Percentiles rank a stretch among this genome's conserved stretches.
These are phyloP conservation scores for Solanum lignicaule DNA, from an alignment of 257 asterid genomes.

Conservation along the genomic window DNA sequence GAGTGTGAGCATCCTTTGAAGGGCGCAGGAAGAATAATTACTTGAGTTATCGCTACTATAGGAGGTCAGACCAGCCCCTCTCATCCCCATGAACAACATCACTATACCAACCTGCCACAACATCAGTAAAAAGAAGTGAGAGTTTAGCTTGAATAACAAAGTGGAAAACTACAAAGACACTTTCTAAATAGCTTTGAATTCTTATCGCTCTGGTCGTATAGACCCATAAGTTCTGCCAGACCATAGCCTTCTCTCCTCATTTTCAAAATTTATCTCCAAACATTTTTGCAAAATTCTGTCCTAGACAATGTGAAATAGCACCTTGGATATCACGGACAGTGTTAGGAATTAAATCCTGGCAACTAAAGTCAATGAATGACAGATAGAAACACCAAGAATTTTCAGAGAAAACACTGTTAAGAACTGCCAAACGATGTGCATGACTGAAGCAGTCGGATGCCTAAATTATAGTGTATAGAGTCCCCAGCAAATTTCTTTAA, in stretches of 20 bases:
- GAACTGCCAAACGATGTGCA: background rate
- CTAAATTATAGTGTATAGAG: background rate
- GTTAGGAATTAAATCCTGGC: slow-evolving; percentile 74
- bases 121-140: background rate
- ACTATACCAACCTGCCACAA: slow-evolving; percentile 75
- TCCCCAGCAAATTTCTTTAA: background rate
- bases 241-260: slow-evolving; percentile 85
- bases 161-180: background rate
- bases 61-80: slow-evolving; percentile 89
- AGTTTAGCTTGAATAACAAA: background rate
- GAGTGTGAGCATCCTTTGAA: slow-evolving; percentile 76
- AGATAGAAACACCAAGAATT: background rate
- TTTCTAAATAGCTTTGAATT: background rate
- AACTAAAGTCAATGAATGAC: background rate
- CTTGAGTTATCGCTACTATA: slow-evolving; percentile 67
- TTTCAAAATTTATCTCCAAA: slow-evolving; percentile 68
- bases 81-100: slow-evolving; percentile 94
- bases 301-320: slow-evolving; percentile 81
- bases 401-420: background rate
- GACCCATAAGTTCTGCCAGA: slow-evolving; percentile 96
- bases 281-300: slow-evolving; percentile 86
- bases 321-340: slow-evolving; percentile 92
- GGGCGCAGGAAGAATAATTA: slow-evolving; percentile 71
- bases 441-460: background rate
- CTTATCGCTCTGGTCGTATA: slow-evolving; percentile 76